Evolutionary conservation across 2,329 filamentous ascomycete species (phyloP).

Genomic region (Diaporthe sp.): DNA sequence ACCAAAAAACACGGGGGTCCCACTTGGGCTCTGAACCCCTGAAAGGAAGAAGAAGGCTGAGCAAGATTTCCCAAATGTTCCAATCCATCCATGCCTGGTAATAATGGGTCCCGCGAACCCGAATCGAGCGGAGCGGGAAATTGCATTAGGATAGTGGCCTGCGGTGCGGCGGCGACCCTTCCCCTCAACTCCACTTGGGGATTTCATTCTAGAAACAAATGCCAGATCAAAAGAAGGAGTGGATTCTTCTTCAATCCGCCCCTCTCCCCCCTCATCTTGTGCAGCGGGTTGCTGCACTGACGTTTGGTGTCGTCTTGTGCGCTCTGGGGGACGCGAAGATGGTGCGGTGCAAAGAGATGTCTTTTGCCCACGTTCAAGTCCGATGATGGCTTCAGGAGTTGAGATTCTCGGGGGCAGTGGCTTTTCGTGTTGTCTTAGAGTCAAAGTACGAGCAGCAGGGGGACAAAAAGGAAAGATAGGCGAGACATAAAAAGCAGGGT

Average conservation of each 20-base stretch:
- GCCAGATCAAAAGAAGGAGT: neutral
- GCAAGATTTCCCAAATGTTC: neutral
- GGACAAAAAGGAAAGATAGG: neutral
- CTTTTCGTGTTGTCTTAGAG: neutral
- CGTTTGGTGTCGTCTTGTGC: neutral
- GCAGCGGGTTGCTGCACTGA: neutral
- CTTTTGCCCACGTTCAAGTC: too few relatives aligned
- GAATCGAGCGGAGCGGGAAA: slow-evolving; percentile 20
- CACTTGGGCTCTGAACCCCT: neutral
- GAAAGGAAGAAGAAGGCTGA: neutral
- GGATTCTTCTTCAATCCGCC: neutral
- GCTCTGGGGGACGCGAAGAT: neutral
- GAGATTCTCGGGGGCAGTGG: neutral
- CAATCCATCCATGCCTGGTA: neutral
- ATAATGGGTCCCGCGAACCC: slow-evolving; percentile 1
- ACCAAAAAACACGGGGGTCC: neutral
- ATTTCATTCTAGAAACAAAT: slow-evolving; percentile 14
- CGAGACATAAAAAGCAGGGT: neutral
- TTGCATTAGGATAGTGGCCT: neutral
- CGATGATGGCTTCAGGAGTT: neutral
- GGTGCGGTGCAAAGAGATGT: neutral
- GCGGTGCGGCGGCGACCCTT: neutral
- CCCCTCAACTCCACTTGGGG: neutral
- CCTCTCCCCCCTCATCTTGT: neutral
- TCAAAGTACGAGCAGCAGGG: neutral